Base-by-base conservation (phyloP, 2,329 filamentous ascomycete genomes). In the Fusarium sp. region DNA sequence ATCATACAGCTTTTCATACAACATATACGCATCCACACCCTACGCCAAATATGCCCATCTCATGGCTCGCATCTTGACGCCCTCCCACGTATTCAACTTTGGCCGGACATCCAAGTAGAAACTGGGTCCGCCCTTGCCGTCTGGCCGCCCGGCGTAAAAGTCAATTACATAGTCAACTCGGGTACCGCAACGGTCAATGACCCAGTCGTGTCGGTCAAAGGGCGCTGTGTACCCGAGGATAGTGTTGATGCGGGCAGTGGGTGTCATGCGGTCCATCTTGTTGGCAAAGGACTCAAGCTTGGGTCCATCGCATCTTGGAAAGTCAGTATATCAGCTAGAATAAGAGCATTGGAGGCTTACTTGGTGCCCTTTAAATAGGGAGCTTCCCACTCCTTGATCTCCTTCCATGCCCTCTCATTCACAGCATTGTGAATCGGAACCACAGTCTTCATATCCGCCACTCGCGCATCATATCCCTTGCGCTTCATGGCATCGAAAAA, bases 371-470 rank as follows among this genome's bases (percentile, higher is more conserved):
- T 83, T 3, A 84, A 83, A 69, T 90, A 94, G 0, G 92, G 93
- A 50, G 86, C 88, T 84, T 99, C 97, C 97, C 97, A 99, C 52
- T 90, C 86, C 77, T 94, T 91, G 75, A 99, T 98, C 85, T 98
- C 94, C 72, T 90, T 88, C 97, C 97, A 99, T 1, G 97, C 97
- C 48, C 94, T 89, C 88, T 99, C 97, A 84, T 99, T 99, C 72
- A 99, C 97, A 52, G 97, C 97, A 82, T 99, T 99, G 85, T 99
- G 97, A 79, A 98, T 98, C 4, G 95, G 97, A 64, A 98, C 95
- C 37, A 98, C 95, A 37, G 94, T 94, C 79, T 90, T 92, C 92
- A 98, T 98, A 83, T 98, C 95, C 7, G 88, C 86, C 1, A 90
- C 90, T 16, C 88, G 86, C 34, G 90, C 92, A 70, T 92, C 90